These are phyloP conservation scores for Fraxinus excelsior DNA, from an alignment of 257 asterid genomes.

Conservation along the genomic window DNA sequence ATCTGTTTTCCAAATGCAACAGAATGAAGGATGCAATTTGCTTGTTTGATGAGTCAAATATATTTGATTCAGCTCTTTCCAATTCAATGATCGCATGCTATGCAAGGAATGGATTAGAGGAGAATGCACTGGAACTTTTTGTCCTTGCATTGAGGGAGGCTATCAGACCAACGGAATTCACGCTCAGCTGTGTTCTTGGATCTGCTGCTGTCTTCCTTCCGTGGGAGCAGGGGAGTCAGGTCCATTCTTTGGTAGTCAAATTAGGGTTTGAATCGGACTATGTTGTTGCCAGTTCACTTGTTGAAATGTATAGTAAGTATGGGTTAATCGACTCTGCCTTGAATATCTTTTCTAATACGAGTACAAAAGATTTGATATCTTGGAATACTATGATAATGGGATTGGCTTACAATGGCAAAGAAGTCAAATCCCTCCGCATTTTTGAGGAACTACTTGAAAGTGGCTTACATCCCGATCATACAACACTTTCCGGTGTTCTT, in stretches of 20 bases:
- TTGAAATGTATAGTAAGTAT: conserved; percentile 50
- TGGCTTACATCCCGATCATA: conserved; percentile 51
- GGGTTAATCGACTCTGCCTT: conserved; percentile 50
- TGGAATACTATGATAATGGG: conserved; percentile 65
- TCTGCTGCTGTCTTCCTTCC: conserved; percentile 46
- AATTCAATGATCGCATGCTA: conserved; percentile 71
- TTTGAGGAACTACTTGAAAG: conserved; percentile 45
- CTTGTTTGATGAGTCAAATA: conserved; percentile 43
- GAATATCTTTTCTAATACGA: conserved; percentile 39
- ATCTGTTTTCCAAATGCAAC: conserved; percentile 69
- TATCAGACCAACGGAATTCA: conserved; percentile 60
- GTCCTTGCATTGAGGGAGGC: conserved; percentile 39
- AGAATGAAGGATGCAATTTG: conserved; percentile 48
- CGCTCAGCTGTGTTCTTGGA: conserved; percentile 56
- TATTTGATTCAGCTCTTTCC: conserved; percentile 49
- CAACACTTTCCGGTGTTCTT: conserved; percentile 53
- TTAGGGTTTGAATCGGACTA: conserved; percentile 58
- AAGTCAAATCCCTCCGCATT: conserved; percentile 44
- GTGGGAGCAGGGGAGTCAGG: conserved; percentile 53
- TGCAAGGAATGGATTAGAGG: conserved; percentile 46
- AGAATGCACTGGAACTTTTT: conserved; percentile 49
- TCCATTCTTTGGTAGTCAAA: conserved; percentile 62
- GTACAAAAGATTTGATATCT: conserved; percentile 56
- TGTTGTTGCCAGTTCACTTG: conserved; percentile 61
- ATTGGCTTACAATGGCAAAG: conserved; percentile 55